phyloP scores from a whole-genome alignment of 768 basidiomycete genomes.

The Serendipita sp. region DNA sequence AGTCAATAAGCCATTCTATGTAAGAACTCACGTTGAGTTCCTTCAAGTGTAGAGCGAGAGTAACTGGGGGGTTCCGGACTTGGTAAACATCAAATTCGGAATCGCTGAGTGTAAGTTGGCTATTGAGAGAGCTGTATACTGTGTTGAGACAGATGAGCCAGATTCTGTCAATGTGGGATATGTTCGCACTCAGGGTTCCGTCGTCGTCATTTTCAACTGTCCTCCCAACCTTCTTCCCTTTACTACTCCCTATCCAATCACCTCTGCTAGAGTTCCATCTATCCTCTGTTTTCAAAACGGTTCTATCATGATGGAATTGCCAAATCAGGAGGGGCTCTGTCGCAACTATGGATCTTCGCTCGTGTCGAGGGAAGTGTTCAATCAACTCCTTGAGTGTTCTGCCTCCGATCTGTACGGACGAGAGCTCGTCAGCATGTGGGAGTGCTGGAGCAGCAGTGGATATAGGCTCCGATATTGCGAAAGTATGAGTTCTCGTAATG shows the following conservation, averaged over 20 bases:
- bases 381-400: constrained; percentile 58
- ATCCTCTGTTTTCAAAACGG: constrained; percentile 4
- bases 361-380: constrained; percentile 51
- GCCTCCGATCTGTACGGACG: constrained; percentile 54
- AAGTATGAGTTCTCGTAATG: constrained; percentile 64
- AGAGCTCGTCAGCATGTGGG: constrained; percentile 42
- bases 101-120: not conserved
- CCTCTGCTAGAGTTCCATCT: not conserved
- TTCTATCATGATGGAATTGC: constrained; percentile 55
- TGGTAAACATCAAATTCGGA: constrained; percentile 74
- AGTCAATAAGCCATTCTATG: not conserved
- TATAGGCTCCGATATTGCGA: constrained; percentile 41
- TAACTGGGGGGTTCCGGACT: constrained; percentile 41
- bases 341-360: constrained; percentile 27
- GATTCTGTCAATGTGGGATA: not conserved
- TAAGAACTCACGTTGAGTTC: constrained; percentile 52
- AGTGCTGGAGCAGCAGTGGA: constrained; percentile 48
- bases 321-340: constrained; percentile 67
- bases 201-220: not conserved
- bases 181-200: not conserved
- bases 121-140: not conserved
- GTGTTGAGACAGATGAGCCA: not conserved
- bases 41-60: constrained; percentile 61
- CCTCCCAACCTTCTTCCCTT: not conserved
- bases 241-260: not conserved